phyloP scores from a whole-genome alignment of 306 rosid genomes.

The Glycyrrhiza uralensis region DNA sequence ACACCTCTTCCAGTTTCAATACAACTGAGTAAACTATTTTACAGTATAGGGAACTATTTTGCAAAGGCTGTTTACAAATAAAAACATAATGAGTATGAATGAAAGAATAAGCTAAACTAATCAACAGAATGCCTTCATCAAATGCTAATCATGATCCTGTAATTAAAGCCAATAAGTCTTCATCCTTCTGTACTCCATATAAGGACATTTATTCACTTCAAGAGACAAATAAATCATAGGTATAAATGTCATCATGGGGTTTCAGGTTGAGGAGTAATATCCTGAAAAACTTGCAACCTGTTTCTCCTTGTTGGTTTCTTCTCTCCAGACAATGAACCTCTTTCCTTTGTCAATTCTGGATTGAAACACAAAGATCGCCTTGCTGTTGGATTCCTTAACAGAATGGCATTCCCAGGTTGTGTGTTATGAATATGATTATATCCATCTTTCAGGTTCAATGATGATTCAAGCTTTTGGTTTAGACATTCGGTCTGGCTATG shows the following conservation, averaged over 20 bases:
- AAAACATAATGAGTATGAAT: background rate
- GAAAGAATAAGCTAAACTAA: constrained; percentile 29
- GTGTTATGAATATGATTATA: no score
- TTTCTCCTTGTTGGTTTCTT: constrained; percentile 35
- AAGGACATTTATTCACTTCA: background rate
- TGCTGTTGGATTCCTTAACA: constrained; percentile 48
- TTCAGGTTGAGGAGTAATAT: constrained; percentile 33
- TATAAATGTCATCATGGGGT: constrained; percentile 19
- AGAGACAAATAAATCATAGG: constrained; percentile 4
- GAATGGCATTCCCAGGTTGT: constrained; percentile 14
- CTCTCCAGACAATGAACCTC: constrained; percentile 25
- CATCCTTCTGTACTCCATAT: constrained; percentile 9
- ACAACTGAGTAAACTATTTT: no score
- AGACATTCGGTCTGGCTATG: constrained; percentile 35
- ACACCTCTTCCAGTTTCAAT: no score
- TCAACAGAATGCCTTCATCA: background rate
- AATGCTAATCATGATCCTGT: background rate
- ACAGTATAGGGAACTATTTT: no score
- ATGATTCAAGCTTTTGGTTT: constrained; percentile 39
- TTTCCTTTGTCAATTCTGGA: constrained; percentile 35
- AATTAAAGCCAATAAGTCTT: constrained; percentile 5
- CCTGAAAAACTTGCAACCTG: constrained; percentile 40
- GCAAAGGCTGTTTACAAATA: constrained; percentile 9
- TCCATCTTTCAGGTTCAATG: constrained; percentile 36
- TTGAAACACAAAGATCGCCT: constrained; percentile 55